Percentiles rank a stretch among this genome's conserved stretches.
phyloP scores from a whole-genome alignment of 805 yeast species.

The Dipodascus geniculatus region DNA sequence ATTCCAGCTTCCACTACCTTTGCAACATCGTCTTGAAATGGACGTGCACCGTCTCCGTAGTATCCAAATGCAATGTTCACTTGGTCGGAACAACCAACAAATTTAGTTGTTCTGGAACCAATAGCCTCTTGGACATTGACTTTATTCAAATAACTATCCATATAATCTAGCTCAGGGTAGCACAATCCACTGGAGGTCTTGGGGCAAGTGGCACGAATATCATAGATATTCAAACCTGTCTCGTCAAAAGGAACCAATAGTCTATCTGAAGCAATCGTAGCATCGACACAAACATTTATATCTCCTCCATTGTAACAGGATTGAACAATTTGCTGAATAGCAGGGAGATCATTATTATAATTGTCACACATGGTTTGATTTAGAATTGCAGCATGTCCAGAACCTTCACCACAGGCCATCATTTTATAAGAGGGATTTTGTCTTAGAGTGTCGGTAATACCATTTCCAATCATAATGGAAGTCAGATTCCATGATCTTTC shows the following conservation, averaged over 20 bases:
- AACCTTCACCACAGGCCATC: conserved; percentile 90
- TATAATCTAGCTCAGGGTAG: conserved; percentile 59
- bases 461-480: conserved; percentile 82
- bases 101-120: conserved; percentile 76
- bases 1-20: conserved; percentile 50
- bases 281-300: conserved; percentile 82
- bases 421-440: conserved; percentile 75
- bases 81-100: conserved; percentile 64
- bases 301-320: conserved; percentile 61
- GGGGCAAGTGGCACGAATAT: conserved; percentile 51
- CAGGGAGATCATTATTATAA: conserved; percentile 52
- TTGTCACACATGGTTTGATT: conserved; percentile 63
- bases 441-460: conserved; percentile 73
- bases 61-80: conserved; percentile 43
- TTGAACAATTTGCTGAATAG: conserved; percentile 62
- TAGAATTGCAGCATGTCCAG: conserved; percentile 64
- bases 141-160: conserved; percentile 64
- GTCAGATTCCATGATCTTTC: conserved; percentile 53
- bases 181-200: conserved; percentile 40
- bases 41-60: conserved; percentile 80
- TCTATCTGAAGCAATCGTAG: conserved; percentile 77
- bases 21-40: conserved; percentile 61
- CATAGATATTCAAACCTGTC: conserved; percentile 82
- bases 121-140: conserved; percentile 62
- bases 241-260: conserved; percentile 65